A percentile compares a stretch with the other conserved stretches of the same genome.
These are phyloP conservation scores for Pilasporangium apinafurcum DNA, from an alignment of 352 stramenopile genomes.

Conservation along the genomic window DNA sequence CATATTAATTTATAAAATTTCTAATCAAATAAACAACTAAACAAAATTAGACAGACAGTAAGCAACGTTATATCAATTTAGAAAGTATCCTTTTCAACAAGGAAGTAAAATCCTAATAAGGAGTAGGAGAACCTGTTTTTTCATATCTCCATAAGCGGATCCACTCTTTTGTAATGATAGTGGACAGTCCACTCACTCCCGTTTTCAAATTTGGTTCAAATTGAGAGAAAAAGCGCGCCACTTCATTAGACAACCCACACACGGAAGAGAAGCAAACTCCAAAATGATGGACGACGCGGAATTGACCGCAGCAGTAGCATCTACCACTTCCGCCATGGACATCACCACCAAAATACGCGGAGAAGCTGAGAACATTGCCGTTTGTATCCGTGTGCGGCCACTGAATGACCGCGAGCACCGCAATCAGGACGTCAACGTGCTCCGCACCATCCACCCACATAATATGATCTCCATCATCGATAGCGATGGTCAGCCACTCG, in stretches of 20 bases:
- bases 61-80: conserved; percentile 1
- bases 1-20: too few species aligned
- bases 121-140: too few species aligned
- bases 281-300: not conserved
- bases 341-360: too few species aligned
- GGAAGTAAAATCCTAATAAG: too few species aligned
- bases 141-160: not conserved
- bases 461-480: conserved; percentile 61
- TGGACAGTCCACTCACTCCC: not conserved
- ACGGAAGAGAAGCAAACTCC: conserved; percentile 1
- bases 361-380: conserved; percentile 67
- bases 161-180: not conserved
- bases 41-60: not conserved
- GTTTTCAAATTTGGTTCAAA: not conserved
- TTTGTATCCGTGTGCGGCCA: conserved; percentile 77
- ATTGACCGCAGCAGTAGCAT: too few species aligned
- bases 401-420: conserved; percentile 66
- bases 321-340: too few species aligned
- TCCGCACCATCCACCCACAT: conserved; percentile 27
- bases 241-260: not conserved
- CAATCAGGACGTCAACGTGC: conserved; percentile 31
- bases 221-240: not conserved
- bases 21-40: too few species aligned
- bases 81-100: not conserved
- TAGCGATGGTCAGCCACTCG: conserved; percentile 34